These are phyloP conservation scores for Sporothrix pallida DNA, from an alignment of 2,329 filamentous ascomycete species.

Conservation along the genomic window DNA sequence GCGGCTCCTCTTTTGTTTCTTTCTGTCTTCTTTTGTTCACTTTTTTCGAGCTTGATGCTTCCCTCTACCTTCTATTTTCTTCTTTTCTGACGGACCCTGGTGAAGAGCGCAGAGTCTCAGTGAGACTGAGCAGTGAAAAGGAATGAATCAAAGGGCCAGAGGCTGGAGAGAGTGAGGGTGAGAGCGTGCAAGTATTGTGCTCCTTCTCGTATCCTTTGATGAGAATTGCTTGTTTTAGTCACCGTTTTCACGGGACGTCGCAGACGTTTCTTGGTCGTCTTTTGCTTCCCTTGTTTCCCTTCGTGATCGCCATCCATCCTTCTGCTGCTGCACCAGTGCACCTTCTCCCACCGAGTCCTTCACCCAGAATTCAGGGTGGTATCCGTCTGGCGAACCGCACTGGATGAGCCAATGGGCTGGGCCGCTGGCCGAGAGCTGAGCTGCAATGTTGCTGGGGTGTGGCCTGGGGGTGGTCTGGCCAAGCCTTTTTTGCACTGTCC, in stretches of 20 bases:
- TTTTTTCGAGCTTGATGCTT: background rate
- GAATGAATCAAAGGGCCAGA: background rate
- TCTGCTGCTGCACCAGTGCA: background rate
- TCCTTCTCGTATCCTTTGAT: conserved; percentile 1
- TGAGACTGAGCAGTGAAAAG: background rate
- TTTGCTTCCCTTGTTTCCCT: too few species aligned
- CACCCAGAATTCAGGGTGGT: background rate
- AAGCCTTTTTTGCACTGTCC: too few species aligned
- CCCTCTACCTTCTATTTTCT: background rate
- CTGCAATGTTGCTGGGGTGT: conserved; percentile 8
- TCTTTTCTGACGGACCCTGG: background rate
- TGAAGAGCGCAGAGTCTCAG: background rate
- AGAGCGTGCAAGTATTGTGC: background rate
- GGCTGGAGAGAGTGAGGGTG: background rate
- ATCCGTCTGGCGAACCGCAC: conserved; percentile 17
- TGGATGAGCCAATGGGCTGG: conserved; percentile 25
- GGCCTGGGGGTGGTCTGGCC: background rate
- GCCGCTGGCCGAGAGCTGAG: conserved; percentile 28
- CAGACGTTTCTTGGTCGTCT: background rate
- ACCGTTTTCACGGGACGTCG: conserved; percentile 16
- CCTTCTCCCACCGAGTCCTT: background rate
- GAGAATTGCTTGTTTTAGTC: conserved; percentile 4
- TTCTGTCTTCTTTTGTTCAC: background rate
- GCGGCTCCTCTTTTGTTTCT: conserved; percentile 16
- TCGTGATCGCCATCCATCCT: too few species aligned